These are phyloP conservation scores for Starmera stellimalicola DNA, from an alignment of 1,139 yeast species.

Conservation along the genomic window DNA sequence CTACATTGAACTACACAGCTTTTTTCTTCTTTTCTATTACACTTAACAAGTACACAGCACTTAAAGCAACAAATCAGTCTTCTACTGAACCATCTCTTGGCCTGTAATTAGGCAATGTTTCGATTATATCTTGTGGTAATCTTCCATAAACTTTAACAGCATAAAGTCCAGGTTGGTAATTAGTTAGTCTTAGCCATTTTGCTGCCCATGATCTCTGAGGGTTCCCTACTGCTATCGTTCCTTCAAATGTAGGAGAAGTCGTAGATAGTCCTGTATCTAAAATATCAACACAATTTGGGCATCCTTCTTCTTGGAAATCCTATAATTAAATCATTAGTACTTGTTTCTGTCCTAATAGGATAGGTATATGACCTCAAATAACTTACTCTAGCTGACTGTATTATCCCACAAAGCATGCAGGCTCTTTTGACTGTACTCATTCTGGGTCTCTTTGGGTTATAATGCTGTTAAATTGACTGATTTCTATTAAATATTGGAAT, in stretches of 20 bases:
- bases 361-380: too few relatives aligned
- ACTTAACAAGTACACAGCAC: too few relatives aligned
- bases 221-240: slow-evolving; percentile 83
- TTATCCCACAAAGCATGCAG: slow-evolving; percentile 93
- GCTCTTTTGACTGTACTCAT: slow-evolving; percentile 65
- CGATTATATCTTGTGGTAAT: slow-evolving; percentile 77
- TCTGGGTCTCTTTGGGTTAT: too few relatives aligned
- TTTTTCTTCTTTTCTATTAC: not conserved
- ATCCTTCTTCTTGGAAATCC: slow-evolving; percentile 66
- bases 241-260: slow-evolving; percentile 95
- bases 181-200: slow-evolving; percentile 88
- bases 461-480: too few relatives aligned
- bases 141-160: slow-evolving; percentile 93
- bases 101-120: slow-evolving; percentile 69
- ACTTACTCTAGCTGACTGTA: slow-evolving; percentile 58
- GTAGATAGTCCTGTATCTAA: slow-evolving; percentile 77
- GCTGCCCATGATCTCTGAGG: slow-evolving; percentile 94
- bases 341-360: too few relatives aligned
- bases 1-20: too few relatives aligned
- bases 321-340: too few relatives aligned
- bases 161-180: slow-evolving; percentile 81
- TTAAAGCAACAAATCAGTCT: slow-evolving; percentile 32
- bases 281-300: slow-evolving; percentile 94
- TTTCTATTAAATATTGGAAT: too few relatives aligned
- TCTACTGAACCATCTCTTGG: slow-evolving; percentile 96